phyloP scores from a whole-genome alignment of 2,329 filamentous ascomycete genomes.

The Polytolypa hystricis region DNA sequence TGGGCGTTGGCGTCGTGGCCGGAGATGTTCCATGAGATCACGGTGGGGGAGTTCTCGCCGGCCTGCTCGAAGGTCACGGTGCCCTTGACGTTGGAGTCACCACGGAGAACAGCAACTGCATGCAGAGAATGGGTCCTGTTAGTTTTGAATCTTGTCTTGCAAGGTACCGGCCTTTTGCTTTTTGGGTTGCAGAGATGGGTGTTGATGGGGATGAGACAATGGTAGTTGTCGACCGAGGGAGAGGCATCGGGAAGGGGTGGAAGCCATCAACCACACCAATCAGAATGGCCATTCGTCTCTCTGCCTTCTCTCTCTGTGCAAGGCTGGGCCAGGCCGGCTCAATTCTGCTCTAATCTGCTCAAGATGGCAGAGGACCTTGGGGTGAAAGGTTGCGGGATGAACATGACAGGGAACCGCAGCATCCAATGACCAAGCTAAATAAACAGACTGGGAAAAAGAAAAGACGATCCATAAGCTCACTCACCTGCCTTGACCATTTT shows the following conservation, averaged over 20 bases:
- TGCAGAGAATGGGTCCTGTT: constrained; percentile 12
- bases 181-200: too few relatives aligned
- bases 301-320: neutral
- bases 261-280: constrained; percentile 5
- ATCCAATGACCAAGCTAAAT: constrained; percentile 1
- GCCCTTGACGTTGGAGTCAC: constrained; percentile 91
- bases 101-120: constrained; percentile 87
- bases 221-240: constrained; percentile 2
- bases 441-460: constrained; percentile 11
- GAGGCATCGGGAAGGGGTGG: neutral
- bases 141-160: constrained; percentile 12
- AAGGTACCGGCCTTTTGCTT: too few relatives aligned
- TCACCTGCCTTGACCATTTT: constrained; percentile 98
- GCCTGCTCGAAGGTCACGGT: constrained; percentile 93
- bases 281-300: neutral
- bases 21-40: constrained; percentile 80
- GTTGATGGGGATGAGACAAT: neutral
- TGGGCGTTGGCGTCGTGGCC: constrained; percentile 91
- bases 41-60: constrained; percentile 70
- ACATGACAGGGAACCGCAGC: constrained; percentile 7
- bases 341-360: constrained; percentile 5
- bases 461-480: constrained; percentile 32
- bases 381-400: constrained; percentile 1
- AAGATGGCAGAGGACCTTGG: constrained; percentile 6
- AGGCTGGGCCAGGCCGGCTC: constrained; percentile 6